Percentiles rank a stretch among this genome's conserved stretches.
Conservation (phyloP, 2,329 filamentous ascomycete species). For the Diaporthe sp. region DNA sequence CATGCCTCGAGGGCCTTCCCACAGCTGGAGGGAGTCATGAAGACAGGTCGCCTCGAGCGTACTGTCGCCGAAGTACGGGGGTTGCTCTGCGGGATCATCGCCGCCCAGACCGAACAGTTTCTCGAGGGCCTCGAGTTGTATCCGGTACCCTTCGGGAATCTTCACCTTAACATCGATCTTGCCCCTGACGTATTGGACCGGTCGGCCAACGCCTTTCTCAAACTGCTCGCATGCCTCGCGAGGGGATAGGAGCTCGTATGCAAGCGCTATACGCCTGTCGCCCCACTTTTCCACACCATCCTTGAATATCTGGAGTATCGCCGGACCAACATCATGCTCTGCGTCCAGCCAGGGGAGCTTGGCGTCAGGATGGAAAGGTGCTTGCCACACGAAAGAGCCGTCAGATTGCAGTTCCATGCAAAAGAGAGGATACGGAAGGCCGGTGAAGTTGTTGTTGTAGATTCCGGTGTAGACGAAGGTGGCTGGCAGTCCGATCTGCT, state of each 20-base stretch:
- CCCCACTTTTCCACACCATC: conserved; percentile 90
- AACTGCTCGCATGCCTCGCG: conserved; percentile 86
- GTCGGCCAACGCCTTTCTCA: conserved; percentile 80
- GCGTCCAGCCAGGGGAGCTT: conserved; percentile 96
- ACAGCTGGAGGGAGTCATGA: conserved; percentile 82
- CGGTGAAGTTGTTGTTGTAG: conserved; percentile 99
- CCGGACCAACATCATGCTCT: conserved; percentile 94
- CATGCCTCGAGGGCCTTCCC: conserved; percentile 91
- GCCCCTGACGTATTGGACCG: conserved; percentile 82
- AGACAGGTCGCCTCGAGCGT: conserved; percentile 76
- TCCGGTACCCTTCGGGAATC: conserved; percentile 88
- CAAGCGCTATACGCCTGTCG: conserved; percentile 82
- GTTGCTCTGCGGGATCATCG: conserved; percentile 67
- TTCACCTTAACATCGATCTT: conserved; percentile 88
- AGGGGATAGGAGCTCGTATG: conserved; percentile 90
- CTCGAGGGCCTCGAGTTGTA: conserved; percentile 82
- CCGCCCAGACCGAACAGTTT: conserved; percentile 68
- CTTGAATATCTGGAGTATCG: conserved; percentile 94
- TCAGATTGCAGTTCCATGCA: conserved; percentile 91
- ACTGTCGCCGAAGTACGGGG: conserved; percentile 73
- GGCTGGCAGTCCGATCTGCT: conserved; percentile 83
- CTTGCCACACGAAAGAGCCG: conserved; percentile 91
- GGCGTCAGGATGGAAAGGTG: conserved; percentile 90
- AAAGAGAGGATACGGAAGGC: conserved; percentile 90
- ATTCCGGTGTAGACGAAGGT: conserved; percentile 98